phyloP scores from a whole-genome alignment of 257 asterid genomes.

The Avicennia marina region DNA sequence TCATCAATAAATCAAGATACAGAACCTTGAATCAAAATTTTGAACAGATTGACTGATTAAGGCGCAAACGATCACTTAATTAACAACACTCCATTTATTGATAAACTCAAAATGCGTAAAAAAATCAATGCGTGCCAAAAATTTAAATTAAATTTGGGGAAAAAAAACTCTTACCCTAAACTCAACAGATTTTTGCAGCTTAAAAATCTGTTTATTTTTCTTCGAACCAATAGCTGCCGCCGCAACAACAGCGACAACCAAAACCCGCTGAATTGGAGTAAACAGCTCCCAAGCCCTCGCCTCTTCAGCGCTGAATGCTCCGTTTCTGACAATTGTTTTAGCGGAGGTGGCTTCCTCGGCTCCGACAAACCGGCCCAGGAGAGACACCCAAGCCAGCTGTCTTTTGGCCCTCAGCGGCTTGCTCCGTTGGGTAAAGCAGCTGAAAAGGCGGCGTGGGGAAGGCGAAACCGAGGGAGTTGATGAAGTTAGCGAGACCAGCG shows the following conservation, averaged over 20 bases:
- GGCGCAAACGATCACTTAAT: too few relatives aligned
- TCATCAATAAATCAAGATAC: too few relatives aligned
- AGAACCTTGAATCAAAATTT: too few relatives aligned
- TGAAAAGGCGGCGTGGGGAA: slow-evolving; percentile 71
- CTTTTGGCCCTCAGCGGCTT: slow-evolving; percentile 51
- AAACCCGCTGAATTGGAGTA: slow-evolving; percentile 70
- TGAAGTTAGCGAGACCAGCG: slow-evolving; percentile 49
- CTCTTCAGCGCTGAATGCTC: slow-evolving; percentile 38
- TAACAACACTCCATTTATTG: neutral
- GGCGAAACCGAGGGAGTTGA: slow-evolving; percentile 39
- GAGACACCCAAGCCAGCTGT: slow-evolving; percentile 87
- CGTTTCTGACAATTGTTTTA: slow-evolving; percentile 38
- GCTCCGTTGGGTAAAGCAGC: slow-evolving; percentile 52
- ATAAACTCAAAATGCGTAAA: slow-evolving; percentile 10
- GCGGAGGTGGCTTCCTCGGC: slow-evolving; percentile 80
- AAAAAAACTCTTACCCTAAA: slow-evolving; percentile 54
- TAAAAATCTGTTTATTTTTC: slow-evolving; percentile 40
- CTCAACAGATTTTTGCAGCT: slow-evolving; percentile 63
- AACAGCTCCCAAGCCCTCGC: slow-evolving; percentile 78
- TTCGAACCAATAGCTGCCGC: slow-evolving; percentile 50
- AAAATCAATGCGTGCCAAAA: neutral
- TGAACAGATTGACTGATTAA: too few relatives aligned
- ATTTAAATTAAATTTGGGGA: too few relatives aligned
- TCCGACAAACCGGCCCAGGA: slow-evolving; percentile 80
- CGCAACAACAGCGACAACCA: slow-evolving; percentile 71